A percentile compares a stretch with the other conserved stretches of the same genome.
Evolutionary conservation across 2,329 filamentous ascomycete genomes (phyloP).

Genomic region (Claviceps fusiformis): DNA sequence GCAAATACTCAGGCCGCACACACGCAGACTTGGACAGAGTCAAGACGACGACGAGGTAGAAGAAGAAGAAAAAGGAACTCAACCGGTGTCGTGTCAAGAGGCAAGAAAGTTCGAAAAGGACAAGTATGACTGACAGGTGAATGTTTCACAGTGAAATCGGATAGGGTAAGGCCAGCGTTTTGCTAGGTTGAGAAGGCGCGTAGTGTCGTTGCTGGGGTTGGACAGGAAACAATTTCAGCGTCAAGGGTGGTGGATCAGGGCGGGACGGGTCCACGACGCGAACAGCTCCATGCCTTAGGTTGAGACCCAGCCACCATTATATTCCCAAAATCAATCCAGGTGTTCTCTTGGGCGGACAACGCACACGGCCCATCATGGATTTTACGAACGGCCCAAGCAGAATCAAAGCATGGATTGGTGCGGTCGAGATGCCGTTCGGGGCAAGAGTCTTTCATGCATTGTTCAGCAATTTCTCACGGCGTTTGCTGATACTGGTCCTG

Average conservation of each 20-base stretch:
- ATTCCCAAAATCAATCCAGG: background rate
- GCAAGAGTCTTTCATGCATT: background rate
- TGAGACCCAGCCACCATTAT: slow-evolving; percentile 8
- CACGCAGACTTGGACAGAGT: background rate
- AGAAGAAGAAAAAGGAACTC: background rate
- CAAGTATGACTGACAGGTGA: background rate
- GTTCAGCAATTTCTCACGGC: background rate
- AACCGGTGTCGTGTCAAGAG: background rate
- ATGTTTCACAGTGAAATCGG: slow-evolving; percentile 10
- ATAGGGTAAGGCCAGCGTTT: slow-evolving; percentile 1
- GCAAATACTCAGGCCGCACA: background rate
- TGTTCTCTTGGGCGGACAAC: background rate
- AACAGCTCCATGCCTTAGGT: slow-evolving; percentile 6
- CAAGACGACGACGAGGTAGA: background rate
- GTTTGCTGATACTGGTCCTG: background rate
- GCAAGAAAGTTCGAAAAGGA: background rate
- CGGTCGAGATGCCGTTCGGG: background rate
- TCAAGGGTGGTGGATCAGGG: slow-evolving; percentile 9
- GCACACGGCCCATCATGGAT: background rate
- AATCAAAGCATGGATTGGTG: background rate
- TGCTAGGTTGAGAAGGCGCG: slow-evolving; percentile 11
- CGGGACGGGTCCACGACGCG: background rate
- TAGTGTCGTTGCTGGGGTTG: slow-evolving; percentile 9
- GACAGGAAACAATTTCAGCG: slow-evolving; percentile 13
- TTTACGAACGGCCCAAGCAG: background rate